Conservation (phyloP, 352 stramenopile genomes). For the Albugo candida region DNA sequence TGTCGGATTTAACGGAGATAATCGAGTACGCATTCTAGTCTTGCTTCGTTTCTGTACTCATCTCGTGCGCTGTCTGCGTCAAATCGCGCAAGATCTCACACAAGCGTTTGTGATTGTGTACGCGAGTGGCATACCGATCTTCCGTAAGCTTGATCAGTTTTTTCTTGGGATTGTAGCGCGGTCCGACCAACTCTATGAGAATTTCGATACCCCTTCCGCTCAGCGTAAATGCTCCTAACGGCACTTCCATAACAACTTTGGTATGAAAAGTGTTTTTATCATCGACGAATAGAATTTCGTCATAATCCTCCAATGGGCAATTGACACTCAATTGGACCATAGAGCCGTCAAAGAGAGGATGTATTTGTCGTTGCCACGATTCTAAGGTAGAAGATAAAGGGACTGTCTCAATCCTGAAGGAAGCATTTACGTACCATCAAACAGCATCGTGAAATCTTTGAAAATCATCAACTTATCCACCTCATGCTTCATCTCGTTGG, state of each 20-base stretch:
- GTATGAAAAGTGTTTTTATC: conserved; percentile 67
- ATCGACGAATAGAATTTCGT: conserved; percentile 59
- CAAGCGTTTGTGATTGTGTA: conserved; percentile 73
- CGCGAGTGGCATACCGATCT: conserved; percentile 52
- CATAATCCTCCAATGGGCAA: conserved; percentile 59
- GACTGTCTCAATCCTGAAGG: not conserved
- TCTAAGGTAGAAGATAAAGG: conserved; percentile 5
- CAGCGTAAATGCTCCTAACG: conserved; percentile 38
- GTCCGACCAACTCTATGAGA: conserved; percentile 44
- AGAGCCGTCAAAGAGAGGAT: conserved; percentile 45
- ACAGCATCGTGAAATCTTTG: conserved; percentile 43
- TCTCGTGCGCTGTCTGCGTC: conserved; percentile 40
- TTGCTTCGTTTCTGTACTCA: conserved; percentile 11
- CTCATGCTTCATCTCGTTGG: conserved; percentile 71
- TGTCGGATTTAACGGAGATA: conserved; percentile 75
- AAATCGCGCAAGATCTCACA: conserved; percentile 66
- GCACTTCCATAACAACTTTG: conserved; percentile 65
- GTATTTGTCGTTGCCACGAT: conserved; percentile 65
- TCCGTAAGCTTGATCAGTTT: conserved; percentile 59
- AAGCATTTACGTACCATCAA: conserved; percentile 23
- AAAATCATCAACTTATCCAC: conserved; percentile 75
- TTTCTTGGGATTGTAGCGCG: conserved; percentile 30
- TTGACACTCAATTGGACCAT: conserved; percentile 56
- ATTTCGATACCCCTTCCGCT: conserved; percentile 24
- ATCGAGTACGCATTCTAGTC: not conserved